These are phyloP conservation scores for Xylaria grammica DNA, from an alignment of 495 filamentous ascomycete genomes.

Conservation along the genomic window DNA sequence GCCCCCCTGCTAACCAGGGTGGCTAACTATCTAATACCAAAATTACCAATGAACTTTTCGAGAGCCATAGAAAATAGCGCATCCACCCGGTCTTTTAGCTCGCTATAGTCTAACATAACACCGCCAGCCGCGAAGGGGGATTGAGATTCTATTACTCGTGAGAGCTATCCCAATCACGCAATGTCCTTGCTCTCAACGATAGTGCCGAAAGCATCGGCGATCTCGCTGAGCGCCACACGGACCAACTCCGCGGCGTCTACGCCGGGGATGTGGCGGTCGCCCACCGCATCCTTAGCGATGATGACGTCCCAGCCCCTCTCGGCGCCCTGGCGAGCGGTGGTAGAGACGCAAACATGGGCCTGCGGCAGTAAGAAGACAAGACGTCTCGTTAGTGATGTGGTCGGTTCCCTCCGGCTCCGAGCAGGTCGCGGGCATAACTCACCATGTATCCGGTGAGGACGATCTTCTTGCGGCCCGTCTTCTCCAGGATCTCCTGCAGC, in stretches of 20 bases:
- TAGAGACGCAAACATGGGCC: conserved; percentile 68
- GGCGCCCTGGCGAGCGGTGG: conserved; percentile 59
- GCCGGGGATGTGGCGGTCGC: conserved; percentile 62
- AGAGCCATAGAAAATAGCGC: too few relatives aligned
- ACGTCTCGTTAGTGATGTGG: background rate
- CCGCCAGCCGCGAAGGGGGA: too few relatives aligned
- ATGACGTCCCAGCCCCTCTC: conserved; percentile 65
- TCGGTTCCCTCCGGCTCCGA: background rate
- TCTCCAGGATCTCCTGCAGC: conserved; percentile 33
- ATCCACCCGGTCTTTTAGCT: too few relatives aligned
- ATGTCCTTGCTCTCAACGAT: conserved; percentile 47
- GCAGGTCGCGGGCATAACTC: background rate
- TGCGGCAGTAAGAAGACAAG: conserved; percentile 26
- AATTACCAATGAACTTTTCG: too few relatives aligned
- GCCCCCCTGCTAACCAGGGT: too few relatives aligned
- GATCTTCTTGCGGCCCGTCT: conserved; percentile 33
- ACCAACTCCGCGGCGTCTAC: conserved; percentile 46
- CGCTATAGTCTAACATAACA: too few relatives aligned
- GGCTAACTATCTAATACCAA: too few relatives aligned
- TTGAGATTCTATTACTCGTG: too few relatives aligned
- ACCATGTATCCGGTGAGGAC: conserved; percentile 26
- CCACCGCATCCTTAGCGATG: conserved; percentile 60
- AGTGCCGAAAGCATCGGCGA: conserved; percentile 55
- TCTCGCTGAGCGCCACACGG: conserved; percentile 46
- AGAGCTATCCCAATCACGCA: background rate